Base-by-base conservation (phyloP, 495 filamentous ascomycete genomes). In the Talaromyces proteolyticus region DNA sequence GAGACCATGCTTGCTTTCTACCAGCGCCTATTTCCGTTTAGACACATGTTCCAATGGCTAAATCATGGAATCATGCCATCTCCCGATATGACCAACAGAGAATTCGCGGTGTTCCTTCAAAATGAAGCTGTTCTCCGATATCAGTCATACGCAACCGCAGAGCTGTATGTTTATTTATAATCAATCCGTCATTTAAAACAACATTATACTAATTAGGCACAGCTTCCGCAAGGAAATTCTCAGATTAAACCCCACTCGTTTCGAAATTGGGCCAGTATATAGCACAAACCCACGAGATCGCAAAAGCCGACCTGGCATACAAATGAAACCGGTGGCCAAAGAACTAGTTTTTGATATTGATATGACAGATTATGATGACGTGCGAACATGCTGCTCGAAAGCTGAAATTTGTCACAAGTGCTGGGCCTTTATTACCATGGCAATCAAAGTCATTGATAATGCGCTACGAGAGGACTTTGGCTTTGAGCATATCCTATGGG, bases 321-420 rank as follows among this genome's bases (percentile, higher is more conserved):
- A 73, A 53, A 67, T 75, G 63, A 95, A 94, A 65, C 91, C 93
- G 2, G 63, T 94, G 3, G 73, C 84, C 1, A 97, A 97, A 61
- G 93, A 98, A 65, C 69, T 98, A 14, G 94, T 95, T 53, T 97
- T 98, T 69, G 93, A 98, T 84, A 96, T 98, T 56, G 93, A 98
- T 79, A 76, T 98, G 77, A 96, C 92, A 22, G 93, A 97, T 71
- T 98, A 98, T 66, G 93, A 98, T 61, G 88, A 95, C 42, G 87
- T 97, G 55, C 85, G 93, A 19, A 95, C 92, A 18, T 98, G 93
- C 69, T 98, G 93, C 64, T 80, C 84, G 50, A 89, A 91, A 57
- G 91, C 94, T 4, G 92, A 87, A 52, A 96, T 98, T 55, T 98
- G 93, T 61, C 74, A 73, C 52, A 92, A 91, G 64, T 98, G 93